Conservation (phyloP, 228 moss, liverwort and hornwort genomes). For the Sphagnum fallax region DNA sequence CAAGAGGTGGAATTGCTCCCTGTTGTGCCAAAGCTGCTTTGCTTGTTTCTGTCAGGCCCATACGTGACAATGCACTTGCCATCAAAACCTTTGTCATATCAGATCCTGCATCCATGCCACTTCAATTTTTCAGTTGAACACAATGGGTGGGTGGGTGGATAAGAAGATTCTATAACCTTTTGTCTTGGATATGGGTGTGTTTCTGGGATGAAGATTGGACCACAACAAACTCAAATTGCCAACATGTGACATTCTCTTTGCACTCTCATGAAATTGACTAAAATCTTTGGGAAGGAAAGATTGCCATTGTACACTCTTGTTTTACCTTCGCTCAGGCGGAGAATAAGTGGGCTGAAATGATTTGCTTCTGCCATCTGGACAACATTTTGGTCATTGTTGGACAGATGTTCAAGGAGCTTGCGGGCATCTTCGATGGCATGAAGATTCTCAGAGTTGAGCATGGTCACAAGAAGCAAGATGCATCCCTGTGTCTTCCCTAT, state of each 20-base stretch:
- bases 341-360: slow-evolving; percentile 71
- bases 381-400: slow-evolving; percentile 88
- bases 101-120: slow-evolving; percentile 42
- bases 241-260: too few relatives aligned
- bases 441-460: slow-evolving; percentile 75
- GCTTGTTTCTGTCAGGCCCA: slow-evolving; percentile 87
- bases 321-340: slow-evolving; percentile 66
- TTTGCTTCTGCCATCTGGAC: slow-evolving; percentile 99
- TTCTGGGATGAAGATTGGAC: too few relatives aligned
- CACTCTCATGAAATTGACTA: neutral
- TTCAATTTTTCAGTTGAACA: too few relatives aligned
- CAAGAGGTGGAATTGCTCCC: slow-evolving; percentile 71
- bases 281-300: neutral
- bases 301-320: slow-evolving; percentile 1
- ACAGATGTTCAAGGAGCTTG: slow-evolving; percentile 69
- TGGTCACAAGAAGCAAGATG: slow-evolving; percentile 83
- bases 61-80: slow-evolving; percentile 84
- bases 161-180: too few relatives aligned
- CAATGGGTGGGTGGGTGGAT: neutral
- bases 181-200: too few relatives aligned
- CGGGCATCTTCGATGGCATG: slow-evolving; percentile 67
- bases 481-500: slow-evolving; percentile 97
- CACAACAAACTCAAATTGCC: too few relatives aligned
- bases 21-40: slow-evolving; percentile 62
- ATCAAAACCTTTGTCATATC: slow-evolving; percentile 87